These are phyloP conservation scores for Melocanna baccifera DNA, from an alignment of 176 grass and related monocot genomes.

Conservation along the genomic window DNA sequence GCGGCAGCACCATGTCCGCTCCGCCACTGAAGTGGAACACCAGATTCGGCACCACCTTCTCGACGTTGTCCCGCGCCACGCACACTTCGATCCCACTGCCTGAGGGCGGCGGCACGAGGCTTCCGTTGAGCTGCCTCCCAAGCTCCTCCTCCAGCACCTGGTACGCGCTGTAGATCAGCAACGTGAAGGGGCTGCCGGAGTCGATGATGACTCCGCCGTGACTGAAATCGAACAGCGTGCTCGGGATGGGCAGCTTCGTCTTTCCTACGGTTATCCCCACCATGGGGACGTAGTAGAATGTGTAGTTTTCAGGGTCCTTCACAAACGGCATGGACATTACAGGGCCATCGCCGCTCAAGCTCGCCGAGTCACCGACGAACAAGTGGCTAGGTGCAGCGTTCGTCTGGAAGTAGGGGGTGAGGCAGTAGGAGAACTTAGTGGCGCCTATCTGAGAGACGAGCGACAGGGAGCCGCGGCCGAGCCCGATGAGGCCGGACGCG, in stretches of 20 bases:
- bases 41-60: neutral
- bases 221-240: neutral
- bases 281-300: constrained; percentile 28
- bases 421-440: constrained; percentile 31
- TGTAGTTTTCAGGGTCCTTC: neutral
- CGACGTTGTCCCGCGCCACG: neutral
- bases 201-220: constrained; percentile 22
- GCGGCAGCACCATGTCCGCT: neutral
- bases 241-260: constrained; percentile 3
- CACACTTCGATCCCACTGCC: neutral
- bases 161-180: neutral
- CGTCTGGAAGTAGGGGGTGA: neutral
- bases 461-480: constrained; percentile 5
- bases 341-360: neutral
- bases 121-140: neutral
- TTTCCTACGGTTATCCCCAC: constrained; percentile 12
- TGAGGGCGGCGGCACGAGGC: neutral
- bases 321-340: constrained; percentile 21
- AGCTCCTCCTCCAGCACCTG: neutral
- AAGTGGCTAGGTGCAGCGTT: neutral
- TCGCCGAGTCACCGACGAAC: constrained; percentile 2
- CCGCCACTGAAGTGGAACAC: constrained; percentile 23
- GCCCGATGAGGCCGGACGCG: constrained; percentile 17
- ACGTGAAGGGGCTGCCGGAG: neutral
- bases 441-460: neutral